Evolutionary conservation across 2,329 filamentous ascomycete genomes (phyloP), one percentile per base, ranked within the genome.

Genomic region (Colletotrichum karsti): DNA sequence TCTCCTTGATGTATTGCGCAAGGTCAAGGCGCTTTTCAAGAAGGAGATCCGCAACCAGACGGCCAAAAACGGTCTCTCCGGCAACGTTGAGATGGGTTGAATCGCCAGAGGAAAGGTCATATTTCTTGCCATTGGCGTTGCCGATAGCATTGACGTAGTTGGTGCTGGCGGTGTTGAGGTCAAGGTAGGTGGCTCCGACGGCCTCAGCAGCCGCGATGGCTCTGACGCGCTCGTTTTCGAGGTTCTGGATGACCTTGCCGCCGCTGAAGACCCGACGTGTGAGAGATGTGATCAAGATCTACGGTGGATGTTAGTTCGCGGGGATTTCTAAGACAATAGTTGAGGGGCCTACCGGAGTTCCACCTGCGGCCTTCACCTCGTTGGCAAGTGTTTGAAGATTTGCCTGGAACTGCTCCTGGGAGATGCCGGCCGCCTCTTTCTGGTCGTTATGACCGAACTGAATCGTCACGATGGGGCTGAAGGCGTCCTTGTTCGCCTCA

Each of bases 371-470:
- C 35, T 75, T 75, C 6, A 85, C 81, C 28, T 87, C 83, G 3
- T 75, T 71, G 7, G 81, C 83, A 56, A 86, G 84, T 1, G 71
- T 76, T 30, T 82, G 80, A 0, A 91, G 80, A 48, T 90, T 89
- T 1, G 75, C 75, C 60, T 84, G 80, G 75, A 85, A 91, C 65
- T 84, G 73, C 0, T 79, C 75, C 4, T 87, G 73, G 0, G 80
- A 78, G 48, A 90, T 80, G 50, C 81, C 81, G 1, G 79, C 81
- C 0, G 76, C 78, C 1, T 79, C 64, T 71, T 89, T 90, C 72
- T 85, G 88, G 73, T 91, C 89, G 67, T 91, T 91, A 74, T 91
- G 88, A 6, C 88, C 88, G 67, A 90, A 90, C 80, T 90, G 72
- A 3, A 72, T 73, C 2, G 77, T 78, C 10, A 79, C 74, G 20